Conservation (phyloP, 192 early-diverging fungal species). For the Jimgerdemannia lactiflua region DNA sequence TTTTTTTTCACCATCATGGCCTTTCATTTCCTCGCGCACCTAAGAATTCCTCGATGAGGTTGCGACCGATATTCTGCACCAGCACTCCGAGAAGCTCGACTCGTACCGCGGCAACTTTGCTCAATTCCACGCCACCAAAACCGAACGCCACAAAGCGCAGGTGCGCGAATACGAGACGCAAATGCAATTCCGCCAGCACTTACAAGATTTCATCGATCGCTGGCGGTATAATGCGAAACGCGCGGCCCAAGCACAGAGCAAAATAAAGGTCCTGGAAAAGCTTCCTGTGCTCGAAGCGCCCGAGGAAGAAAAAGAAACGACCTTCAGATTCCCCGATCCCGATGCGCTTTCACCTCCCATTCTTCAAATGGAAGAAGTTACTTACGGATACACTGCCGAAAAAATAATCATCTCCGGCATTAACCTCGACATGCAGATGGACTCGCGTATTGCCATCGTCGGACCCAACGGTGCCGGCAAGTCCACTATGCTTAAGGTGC, state of each 20-base stretch:
- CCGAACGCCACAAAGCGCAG: slow-evolving; percentile 89
- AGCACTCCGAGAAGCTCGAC: slow-evolving; percentile 91
- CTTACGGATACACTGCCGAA: slow-evolving; percentile 83
- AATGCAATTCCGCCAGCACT: slow-evolving; percentile 87
- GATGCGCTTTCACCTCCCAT: slow-evolving; percentile 96
- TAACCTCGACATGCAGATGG: slow-evolving; percentile 95
- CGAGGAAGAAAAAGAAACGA: slow-evolving; percentile 71
- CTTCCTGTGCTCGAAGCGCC: slow-evolving; percentile 89
- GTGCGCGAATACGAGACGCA: slow-evolving; percentile 96
- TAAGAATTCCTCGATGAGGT: slow-evolving; percentile 93
- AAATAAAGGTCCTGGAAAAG: slow-evolving; percentile 98
- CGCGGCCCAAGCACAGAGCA: slow-evolving; percentile 94
- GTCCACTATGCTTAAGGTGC: slow-evolving; percentile 91
- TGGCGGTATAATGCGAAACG: slow-evolving; percentile 99
- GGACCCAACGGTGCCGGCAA: slow-evolving; percentile 99
- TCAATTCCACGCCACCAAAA: slow-evolving; percentile 83
- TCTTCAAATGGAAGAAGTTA: slow-evolving; percentile 90
- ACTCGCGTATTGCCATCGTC: slow-evolving; percentile 96
- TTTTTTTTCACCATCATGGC: neutral
- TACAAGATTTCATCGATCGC: slow-evolving; percentile 98
- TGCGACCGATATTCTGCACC: slow-evolving; percentile 95
- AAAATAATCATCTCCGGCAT: slow-evolving; percentile 81
- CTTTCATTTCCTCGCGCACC: neutral
- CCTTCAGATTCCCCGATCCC: slow-evolving; percentile 91
- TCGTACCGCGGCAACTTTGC: slow-evolving; percentile 96